Conservation (phyloP, 1,284 basidiomycete genomes). For the Cystobasidium pallidum region DNA sequence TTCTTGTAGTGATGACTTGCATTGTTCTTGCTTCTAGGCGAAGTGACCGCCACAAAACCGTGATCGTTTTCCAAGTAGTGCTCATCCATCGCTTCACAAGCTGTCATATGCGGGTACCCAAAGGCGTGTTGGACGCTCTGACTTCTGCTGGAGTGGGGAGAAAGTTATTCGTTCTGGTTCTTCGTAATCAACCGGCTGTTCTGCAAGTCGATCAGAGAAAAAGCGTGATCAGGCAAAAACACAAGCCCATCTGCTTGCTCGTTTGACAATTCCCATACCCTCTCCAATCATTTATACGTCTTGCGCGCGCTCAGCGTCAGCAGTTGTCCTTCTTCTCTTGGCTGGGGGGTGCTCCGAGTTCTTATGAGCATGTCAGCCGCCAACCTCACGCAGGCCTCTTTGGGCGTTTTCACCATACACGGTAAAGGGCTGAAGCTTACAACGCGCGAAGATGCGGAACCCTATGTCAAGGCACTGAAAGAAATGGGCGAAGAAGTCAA, state of each 20-base stretch:
- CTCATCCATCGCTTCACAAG: neutral
- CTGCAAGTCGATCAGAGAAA: constrained; percentile 4
- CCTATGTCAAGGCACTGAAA: constrained; percentile 71
- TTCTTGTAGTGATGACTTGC: neutral
- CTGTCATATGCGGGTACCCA: neutral
- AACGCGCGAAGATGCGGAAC: constrained; percentile 75
- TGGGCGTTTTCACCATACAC: constrained; percentile 64
- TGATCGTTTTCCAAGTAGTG: constrained; percentile 1
- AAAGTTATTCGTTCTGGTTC: neutral
- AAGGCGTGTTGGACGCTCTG: no score
- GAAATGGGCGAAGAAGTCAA: constrained; percentile 67
- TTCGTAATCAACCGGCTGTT: neutral
- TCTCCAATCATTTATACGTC: no score
- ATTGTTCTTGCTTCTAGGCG: constrained; percentile 11
- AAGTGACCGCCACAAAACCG: constrained; percentile 29
- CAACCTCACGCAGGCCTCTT: constrained; percentile 32
- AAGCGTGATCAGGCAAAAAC: constrained; percentile 17
- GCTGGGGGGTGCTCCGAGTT: neutral
- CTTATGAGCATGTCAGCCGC: constrained; percentile 3
- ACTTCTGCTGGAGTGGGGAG: no score
- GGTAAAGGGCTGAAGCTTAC: constrained; percentile 83
- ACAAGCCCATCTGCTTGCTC: constrained; percentile 6
- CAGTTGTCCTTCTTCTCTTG: neutral
- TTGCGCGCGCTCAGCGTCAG: neutral
- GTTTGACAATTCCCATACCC: no score